phyloP scores from a whole-genome alignment of 78 protist genomes.

The Bodo saltans region DNA sequence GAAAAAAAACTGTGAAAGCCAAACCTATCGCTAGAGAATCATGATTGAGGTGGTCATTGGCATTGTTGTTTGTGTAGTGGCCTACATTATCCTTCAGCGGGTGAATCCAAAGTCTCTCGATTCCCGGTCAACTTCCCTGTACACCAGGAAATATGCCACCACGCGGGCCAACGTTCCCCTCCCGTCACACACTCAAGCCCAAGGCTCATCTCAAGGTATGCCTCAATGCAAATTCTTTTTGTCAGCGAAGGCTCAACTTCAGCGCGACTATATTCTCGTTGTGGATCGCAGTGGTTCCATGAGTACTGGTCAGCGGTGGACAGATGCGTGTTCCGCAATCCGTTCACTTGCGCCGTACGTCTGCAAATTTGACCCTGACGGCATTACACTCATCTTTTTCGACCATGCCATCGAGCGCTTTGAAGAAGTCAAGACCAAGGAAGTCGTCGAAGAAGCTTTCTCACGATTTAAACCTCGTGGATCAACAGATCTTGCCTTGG shows the following conservation, averaged over 20 bases:
- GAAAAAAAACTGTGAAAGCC: too few species aligned
- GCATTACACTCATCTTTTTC: slow-evolving; percentile 43
- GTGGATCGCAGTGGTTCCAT: neutral
- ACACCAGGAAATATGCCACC: too few species aligned
- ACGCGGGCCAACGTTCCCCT: too few species aligned
- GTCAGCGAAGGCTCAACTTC: neutral
- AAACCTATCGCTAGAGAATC: too few species aligned
- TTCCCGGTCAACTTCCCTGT: too few species aligned
- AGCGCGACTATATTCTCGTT: neutral
- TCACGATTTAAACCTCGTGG: slow-evolving; percentile 43
- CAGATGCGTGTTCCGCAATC: neutral
- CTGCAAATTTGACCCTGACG: slow-evolving; percentile 35
- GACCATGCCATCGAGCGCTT: slow-evolving; percentile 20
- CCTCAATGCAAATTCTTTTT: neutral
- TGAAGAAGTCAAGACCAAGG: slow-evolving; percentile 18
- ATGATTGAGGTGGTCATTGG: too few species aligned
- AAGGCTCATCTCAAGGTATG: neutral
- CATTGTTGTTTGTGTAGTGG: too few species aligned
- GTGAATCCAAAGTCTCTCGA: too few species aligned
- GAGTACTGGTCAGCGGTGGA: neutral
- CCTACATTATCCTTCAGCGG: too few species aligned
- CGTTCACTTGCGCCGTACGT: neutral
- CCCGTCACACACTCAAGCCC: neutral
- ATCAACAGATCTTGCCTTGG: slow-evolving; percentile 56
- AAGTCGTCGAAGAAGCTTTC: slow-evolving; percentile 42